A percentile compares a stretch with the other conserved stretches of the same genome.
Conservation (phyloP, 805 yeast genomes). For the Kuraishia floccosa region DNA sequence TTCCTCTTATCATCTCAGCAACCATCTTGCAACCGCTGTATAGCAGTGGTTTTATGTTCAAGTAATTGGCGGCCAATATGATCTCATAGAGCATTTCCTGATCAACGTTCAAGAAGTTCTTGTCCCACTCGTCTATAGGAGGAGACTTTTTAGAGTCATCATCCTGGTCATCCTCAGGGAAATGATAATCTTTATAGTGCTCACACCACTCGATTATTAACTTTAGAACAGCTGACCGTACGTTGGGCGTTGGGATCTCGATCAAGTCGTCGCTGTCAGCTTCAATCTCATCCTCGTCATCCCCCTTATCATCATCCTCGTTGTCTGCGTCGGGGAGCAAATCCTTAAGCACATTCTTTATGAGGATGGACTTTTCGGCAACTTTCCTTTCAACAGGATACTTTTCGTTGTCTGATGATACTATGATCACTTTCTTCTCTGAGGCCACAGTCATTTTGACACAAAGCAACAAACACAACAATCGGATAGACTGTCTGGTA, state of each 20-base stretch:
- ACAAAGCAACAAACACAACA: no score
- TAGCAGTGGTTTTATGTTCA: conserved; percentile 63
- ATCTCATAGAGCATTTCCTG: conserved; percentile 82
- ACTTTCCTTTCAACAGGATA: conserved; percentile 72
- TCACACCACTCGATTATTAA: conserved; percentile 96
- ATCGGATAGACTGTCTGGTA: no score
- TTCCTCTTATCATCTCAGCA: conserved; percentile 76
- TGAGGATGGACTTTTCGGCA: conserved; percentile 76
- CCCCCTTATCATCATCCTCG: conserved; percentile 10
- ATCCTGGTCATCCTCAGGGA: conserved; percentile 70
- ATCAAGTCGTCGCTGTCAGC: conserved; percentile 52
- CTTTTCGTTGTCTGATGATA: conserved; percentile 72
- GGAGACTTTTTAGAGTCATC: conserved; percentile 81
- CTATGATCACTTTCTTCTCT: conserved; percentile 20
- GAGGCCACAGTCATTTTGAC: not conserved
- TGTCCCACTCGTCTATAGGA: conserved; percentile 94
- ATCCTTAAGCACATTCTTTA: conserved; percentile 82
- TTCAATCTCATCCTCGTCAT: conserved; percentile 25
- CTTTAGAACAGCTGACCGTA: conserved; percentile 73
- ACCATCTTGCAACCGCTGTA: conserved; percentile 76
- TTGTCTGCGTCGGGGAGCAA: conserved; percentile 17
- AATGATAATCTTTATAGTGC: conserved; percentile 74
- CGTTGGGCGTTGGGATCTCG: conserved; percentile 85
- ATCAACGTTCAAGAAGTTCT: conserved; percentile 85
- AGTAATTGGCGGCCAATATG: conserved; percentile 70